Conservation (phyloP, 75 land plant species). For the Chamaecyparis obtusa region DNA sequence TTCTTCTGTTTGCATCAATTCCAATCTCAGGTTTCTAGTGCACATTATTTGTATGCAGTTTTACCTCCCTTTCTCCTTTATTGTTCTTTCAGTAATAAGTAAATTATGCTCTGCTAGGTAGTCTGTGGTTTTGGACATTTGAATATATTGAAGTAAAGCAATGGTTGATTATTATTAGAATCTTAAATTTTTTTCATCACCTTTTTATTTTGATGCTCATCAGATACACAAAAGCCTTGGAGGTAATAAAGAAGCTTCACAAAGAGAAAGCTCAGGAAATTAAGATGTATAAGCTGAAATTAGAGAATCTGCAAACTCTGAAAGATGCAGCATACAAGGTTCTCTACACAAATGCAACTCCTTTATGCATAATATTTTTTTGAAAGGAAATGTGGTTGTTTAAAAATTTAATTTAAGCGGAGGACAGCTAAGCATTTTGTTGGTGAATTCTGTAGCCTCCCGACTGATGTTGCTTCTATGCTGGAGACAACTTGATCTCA, state of each 20-base stretch:
- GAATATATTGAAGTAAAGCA: not conserved
- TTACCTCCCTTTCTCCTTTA: slow-evolving; percentile 6
- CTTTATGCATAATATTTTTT: slow-evolving; percentile 1
- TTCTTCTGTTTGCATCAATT: not conserved
- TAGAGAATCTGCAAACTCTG: slow-evolving; percentile 89
- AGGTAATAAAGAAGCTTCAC: slow-evolving; percentile 95
- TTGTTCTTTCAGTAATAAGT: not conserved
- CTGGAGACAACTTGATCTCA: not conserved
- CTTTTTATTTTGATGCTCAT: not conserved
- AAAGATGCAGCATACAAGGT: slow-evolving; percentile 97
- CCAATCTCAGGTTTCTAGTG: not conserved
- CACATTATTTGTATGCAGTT: not conserved
- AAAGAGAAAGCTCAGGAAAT: slow-evolving; percentile 96
- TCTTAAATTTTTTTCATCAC: not conserved
- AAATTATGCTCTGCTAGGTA: not conserved
- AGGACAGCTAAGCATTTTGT: not conserved
- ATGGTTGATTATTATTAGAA: not conserved
- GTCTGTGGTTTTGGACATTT: not conserved
- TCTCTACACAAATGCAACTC: not conserved
- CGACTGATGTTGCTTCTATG: not conserved
- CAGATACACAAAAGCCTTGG: slow-evolving; percentile 96
- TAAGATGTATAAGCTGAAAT: slow-evolving; percentile 82
- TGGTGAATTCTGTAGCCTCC: not conserved
- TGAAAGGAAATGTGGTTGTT: not conserved
- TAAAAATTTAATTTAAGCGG: not conserved